phyloP scores from a whole-genome alignment of 1,284 basidiomycete species.

The Ganoderma boninense region DNA sequence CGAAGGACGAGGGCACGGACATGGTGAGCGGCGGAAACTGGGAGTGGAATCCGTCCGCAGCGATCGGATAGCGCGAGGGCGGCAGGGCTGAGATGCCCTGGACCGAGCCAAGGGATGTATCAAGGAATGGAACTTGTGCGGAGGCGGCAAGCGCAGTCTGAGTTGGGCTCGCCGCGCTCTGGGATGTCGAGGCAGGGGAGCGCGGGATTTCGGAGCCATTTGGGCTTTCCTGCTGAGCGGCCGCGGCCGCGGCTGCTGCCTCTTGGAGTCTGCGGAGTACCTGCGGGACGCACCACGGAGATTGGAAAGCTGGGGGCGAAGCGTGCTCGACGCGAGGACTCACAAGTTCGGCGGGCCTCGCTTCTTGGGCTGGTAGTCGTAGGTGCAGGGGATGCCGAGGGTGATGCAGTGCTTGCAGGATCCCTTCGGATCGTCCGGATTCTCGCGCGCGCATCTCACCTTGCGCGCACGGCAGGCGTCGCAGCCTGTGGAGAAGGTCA shows the following conservation, averaged over 20 bases:
- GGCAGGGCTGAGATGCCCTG: conserved; percentile 56
- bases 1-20: conserved; percentile 48
- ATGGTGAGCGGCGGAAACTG: conserved; percentile 56
- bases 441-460: conserved; percentile 81
- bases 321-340: conserved; percentile 26
- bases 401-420: conserved; percentile 87
- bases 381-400: conserved; percentile 85
- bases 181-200: conserved; percentile 57
- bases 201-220: conserved; percentile 50
- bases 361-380: conserved; percentile 92
- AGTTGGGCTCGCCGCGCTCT: conserved; percentile 56
- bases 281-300: conserved; percentile 46
- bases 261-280: conserved; percentile 83
- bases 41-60: conserved; percentile 69
- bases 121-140: conserved; percentile 58
- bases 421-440: conserved; percentile 75
- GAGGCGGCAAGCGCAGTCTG: conserved; percentile 55
- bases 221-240: conserved; percentile 45
- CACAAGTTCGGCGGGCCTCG: conserved; percentile 90
- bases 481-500: conserved; percentile 61
- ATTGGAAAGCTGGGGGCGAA: neutral
- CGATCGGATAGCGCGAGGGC: conserved; percentile 75
- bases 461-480: conserved; percentile 87
- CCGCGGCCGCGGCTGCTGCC: conserved; percentile 68
- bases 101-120: conserved; percentile 53